Evolutionary conservation across 371 early-diverging fungal species (phyloP), one percentile per base, ranked within the genome.

Genomic region (Circinella minor): DNA sequence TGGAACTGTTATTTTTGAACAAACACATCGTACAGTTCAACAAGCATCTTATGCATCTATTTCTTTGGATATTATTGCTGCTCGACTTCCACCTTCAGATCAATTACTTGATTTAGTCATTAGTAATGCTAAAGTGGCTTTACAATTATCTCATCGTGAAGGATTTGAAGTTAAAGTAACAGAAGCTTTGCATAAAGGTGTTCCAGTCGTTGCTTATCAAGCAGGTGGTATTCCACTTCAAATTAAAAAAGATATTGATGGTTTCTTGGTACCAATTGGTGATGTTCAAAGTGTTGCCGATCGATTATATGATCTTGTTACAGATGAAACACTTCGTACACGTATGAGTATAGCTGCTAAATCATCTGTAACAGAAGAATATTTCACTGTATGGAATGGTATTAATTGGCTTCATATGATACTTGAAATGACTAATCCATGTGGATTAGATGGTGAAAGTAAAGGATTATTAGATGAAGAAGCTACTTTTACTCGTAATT

Each of bases 81-180:
- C 85, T 0, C 83, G 92, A 6, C 71, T 94, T 14, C 95, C 93
- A 0, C 91, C 93, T 0, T 90, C 88, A 9, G 95, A 96, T 78
- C 94, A 94, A 78, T 80, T 95, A 39, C 80, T 95, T 13, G 91
- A 95, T 72, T 79, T 91, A 62, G 73, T 95, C 17, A 61, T 95
- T 37, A 79, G 90, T 36, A 87, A 90, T 36, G 90, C 94, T 4
- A 73, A 86, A 69, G 86, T 92, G 20, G 90, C 92, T 8, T 77
- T 93, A 39, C 96, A 96, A 78, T 82, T 96, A 10, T 93, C 93
- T 3, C 89, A 89, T 51, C 86, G 93, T 55, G 95, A 95, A 83
- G 96, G 96, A 14, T 95, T 94, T 60, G 95, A 96, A 78, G 89
- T 96, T 82, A 96, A 96, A 78, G 93, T 96, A n/a, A 95, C 95